Conservation (phyloP, 2,329 filamentous ascomycete species). For the Trichoderma harzianum region DNA sequence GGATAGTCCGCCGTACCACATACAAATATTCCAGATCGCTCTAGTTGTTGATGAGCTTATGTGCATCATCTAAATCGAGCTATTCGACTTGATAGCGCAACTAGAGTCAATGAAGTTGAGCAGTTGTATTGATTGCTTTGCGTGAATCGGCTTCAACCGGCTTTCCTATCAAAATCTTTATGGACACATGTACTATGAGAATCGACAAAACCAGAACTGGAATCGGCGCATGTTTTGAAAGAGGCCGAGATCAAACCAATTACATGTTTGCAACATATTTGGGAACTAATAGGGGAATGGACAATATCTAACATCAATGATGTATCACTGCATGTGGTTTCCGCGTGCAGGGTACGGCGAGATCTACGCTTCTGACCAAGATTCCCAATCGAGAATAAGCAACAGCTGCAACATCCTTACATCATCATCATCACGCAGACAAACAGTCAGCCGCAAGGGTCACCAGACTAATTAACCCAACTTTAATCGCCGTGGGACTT, state of each 20-base stretch:
- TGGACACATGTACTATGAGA: not conserved
- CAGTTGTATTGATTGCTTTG: not conserved
- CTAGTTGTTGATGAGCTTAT: not conserved
- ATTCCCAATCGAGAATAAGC: not conserved
- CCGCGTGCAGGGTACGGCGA: not conserved
- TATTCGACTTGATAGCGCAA: not conserved
- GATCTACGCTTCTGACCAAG: not conserved
- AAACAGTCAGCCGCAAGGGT: not conserved
- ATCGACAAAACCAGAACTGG: not conserved
- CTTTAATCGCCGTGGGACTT: not conserved
- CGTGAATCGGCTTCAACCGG: not conserved
- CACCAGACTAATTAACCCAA: not conserved
- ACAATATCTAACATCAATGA: not conserved
- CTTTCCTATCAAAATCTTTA: not conserved
- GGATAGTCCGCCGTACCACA: not conserved
- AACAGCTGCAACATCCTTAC: not conserved
- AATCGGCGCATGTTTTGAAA: not conserved
- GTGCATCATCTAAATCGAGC: not conserved
- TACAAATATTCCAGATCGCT: not conserved
- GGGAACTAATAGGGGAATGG: not conserved
- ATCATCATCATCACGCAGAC: not conserved
- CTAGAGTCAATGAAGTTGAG: not conserved
- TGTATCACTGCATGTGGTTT: not conserved
- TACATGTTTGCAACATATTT: not conserved
- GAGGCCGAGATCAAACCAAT: not conserved